Evolutionary conservation across 202 grass and related monocot species (phyloP).

Genomic region (Dendrocalamus latiflorus): DNA sequence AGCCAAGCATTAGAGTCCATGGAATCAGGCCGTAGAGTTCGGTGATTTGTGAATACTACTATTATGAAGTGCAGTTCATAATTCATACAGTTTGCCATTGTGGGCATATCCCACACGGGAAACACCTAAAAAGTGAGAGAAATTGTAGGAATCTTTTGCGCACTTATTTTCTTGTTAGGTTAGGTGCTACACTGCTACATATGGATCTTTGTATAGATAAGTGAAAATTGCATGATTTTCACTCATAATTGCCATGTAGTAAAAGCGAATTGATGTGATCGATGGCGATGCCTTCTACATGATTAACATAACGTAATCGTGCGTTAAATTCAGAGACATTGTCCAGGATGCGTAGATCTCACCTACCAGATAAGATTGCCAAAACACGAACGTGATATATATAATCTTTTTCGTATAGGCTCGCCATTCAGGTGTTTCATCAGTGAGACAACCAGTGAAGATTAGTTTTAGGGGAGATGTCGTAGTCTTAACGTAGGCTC

Average conservation of each 20-base stretch:
- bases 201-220: neutral
- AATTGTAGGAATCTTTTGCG: neutral
- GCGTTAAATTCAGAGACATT: neutral
- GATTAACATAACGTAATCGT: neutral
- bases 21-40: conserved; percentile 12
- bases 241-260: conserved; percentile 11
- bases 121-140: neutral
- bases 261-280: neutral
- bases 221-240: neutral
- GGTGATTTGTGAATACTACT: neutral
- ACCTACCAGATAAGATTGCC: neutral
- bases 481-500: neutral
- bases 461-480: neutral
- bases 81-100: neutral
- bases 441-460: neutral
- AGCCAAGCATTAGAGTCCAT: conserved; percentile 25
- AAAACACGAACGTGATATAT: neutral
- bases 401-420: neutral
- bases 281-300: neutral
- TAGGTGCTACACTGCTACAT: neutral
- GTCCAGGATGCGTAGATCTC: neutral
- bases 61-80: neutral
- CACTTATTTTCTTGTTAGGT: neutral
- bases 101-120: neutral
- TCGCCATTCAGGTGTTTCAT: conserved; percentile 7